phyloP scores from a whole-genome alignment of 2,329 filamentous ascomycete genomes.

The Dactylellina leptospora region DNA sequence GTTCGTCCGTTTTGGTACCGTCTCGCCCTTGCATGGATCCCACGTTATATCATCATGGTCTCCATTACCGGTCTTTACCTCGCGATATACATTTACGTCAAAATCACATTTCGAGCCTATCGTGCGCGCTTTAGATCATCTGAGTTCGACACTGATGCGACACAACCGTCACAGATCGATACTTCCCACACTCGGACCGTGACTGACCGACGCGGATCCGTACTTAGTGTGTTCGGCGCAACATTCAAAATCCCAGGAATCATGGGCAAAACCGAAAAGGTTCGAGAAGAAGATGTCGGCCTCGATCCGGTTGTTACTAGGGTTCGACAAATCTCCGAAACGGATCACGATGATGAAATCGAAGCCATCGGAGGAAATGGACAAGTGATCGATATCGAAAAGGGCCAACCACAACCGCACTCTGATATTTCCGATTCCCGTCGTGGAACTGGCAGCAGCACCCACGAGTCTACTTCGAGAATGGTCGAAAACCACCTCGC shows the following conservation, averaged over 20 bases:
- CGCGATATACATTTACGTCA: slow-evolving; percentile 75
- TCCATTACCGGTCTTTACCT: slow-evolving; percentile 72
- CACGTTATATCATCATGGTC: slow-evolving; percentile 74
- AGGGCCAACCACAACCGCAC: slow-evolving; percentile 3
- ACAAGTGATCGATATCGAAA: slow-evolving; percentile 31
- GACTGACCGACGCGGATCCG: slow-evolving; percentile 29
- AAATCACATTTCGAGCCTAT: slow-evolving; percentile 54
- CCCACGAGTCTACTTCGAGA: slow-evolving; percentile 26
- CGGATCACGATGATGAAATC: slow-evolving; percentile 8
- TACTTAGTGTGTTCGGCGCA: slow-evolving; percentile 40
- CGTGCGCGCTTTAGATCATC: slow-evolving; percentile 45
- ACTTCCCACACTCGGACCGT: neutral
- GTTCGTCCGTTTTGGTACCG: slow-evolving; percentile 74
- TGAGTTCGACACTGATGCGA: slow-evolving; percentile 48
- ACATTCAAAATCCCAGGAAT: slow-evolving; percentile 45
- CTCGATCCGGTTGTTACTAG: slow-evolving; percentile 15
- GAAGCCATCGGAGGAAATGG: slow-evolving; percentile 8
- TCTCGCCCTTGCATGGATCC: slow-evolving; percentile 75
- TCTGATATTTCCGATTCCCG: slow-evolving; percentile 6
- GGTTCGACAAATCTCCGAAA: slow-evolving; percentile 26
- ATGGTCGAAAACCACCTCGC: neutral
- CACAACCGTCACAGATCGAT: slow-evolving; percentile 36
- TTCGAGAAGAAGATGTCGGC: slow-evolving; percentile 31
- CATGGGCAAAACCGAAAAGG: slow-evolving; percentile 19
- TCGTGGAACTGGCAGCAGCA: slow-evolving; percentile 25